These are phyloP conservation scores for Lachnellula hyalina DNA, from an alignment of 2,329 filamentous ascomycete species.

Conservation along the genomic window DNA sequence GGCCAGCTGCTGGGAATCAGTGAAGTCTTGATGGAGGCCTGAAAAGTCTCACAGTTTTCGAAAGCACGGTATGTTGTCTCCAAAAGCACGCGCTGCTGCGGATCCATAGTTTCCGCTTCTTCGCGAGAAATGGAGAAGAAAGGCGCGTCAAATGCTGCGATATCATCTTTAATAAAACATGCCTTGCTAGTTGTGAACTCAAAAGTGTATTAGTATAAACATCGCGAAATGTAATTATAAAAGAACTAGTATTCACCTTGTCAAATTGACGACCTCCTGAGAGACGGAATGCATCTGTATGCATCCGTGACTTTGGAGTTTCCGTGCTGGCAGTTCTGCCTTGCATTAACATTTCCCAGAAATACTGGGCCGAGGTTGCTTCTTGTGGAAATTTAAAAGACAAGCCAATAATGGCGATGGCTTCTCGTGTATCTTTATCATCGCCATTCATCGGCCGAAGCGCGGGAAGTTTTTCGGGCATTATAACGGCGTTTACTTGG, in stretches of 20 bases:
- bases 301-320: conserved; percentile 2
- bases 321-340: conserved; percentile 45
- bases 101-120: conserved; percentile 43
- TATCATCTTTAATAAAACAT: conserved; percentile 31
- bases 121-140: conserved; percentile 36
- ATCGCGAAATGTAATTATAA: not conserved
- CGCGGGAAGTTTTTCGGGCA: too few relatives aligned
- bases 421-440: conserved; percentile 16
- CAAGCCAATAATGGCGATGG: conserved; percentile 48
- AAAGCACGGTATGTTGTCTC: conserved; percentile 14
- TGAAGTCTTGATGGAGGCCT: too few relatives aligned
- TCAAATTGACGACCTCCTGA: too few relatives aligned
- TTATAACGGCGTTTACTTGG: too few relatives aligned
- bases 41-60: conserved; percentile 11
- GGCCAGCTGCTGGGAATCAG: conserved; percentile 5
- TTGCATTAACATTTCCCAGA: conserved; percentile 44
- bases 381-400: conserved; percentile 47
- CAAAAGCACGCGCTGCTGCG: conserved; percentile 51
- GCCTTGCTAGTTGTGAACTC: too few relatives aligned
- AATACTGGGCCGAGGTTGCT: conserved; percentile 38
- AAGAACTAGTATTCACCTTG: too few relatives aligned
- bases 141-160: conserved; percentile 34
- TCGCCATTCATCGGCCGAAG: not conserved
- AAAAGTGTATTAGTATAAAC: not conserved
- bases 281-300: too few relatives aligned